Conservation (phyloP, 2,329 filamentous ascomycete genomes). For the Neonectria hederae region DNA sequence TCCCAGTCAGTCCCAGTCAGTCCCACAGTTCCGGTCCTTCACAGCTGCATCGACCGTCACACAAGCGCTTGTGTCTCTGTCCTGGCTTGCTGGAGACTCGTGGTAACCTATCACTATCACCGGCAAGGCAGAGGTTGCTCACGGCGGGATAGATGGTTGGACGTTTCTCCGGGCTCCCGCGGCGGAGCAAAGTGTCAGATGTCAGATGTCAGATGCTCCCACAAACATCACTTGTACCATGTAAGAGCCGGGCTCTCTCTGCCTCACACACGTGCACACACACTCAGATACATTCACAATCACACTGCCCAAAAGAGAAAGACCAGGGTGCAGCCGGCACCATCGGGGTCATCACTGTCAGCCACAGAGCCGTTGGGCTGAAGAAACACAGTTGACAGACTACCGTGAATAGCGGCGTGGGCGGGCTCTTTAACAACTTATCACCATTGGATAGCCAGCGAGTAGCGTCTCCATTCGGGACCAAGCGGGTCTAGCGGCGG, state of each 20-base stretch:
- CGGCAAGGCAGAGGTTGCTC: background rate
- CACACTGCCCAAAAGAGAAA: background rate
- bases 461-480: constrained; percentile 21
- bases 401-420: constrained; percentile 18
- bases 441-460: constrained; percentile 2
- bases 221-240: background rate
- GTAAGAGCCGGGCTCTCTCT: background rate
- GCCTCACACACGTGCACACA: background rate
- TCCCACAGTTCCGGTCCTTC: constrained; percentile 15
- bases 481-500: constrained; percentile 15
- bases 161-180: background rate
- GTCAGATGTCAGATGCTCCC: constrained; percentile 4
- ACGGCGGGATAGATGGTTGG: background rate
- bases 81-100: constrained; percentile 16
- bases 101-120: constrained; percentile 7
- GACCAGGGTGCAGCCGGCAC: background rate
- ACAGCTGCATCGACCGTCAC: constrained; percentile 21
- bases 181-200: background rate
- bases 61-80: constrained; percentile 18
- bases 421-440: constrained; percentile 1
- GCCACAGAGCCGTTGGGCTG: constrained; percentile 22
- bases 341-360: constrained; percentile 1
- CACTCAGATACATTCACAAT: background rate
- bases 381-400: constrained; percentile 13
- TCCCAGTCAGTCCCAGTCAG: background rate